Evolutionary conservation across 805 yeast genomes (phyloP), one percentile per base, ranked within the genome.

Genomic region (Pichia cabralensis): DNA sequence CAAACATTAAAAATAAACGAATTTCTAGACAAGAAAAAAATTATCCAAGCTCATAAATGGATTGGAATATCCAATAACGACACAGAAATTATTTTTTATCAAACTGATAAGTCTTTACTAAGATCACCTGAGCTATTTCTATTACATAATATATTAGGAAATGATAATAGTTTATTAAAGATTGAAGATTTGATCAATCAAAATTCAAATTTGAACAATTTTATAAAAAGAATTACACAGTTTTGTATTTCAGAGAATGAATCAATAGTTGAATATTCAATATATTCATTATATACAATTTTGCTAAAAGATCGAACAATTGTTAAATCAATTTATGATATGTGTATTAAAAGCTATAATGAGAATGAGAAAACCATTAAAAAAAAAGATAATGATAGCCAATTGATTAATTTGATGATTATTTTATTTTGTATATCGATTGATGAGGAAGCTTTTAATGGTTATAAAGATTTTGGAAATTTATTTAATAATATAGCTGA

Each of bases 351-450:
- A 13, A n/a, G n/a, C n/a, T n/a, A n/a, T n/a, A n/a, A n/a, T n/a
- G n/a, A n/a, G n/a, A n/a, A n/a, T n/a, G n/a, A n/a, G n/a, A n/a
- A n/a, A n/a, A n/a, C n/a, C n/a, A n/a, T n/a, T n/a, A n/a, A n/a
- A n/a, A n/a, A n/a, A n/a, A n/a, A n/a, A n/a, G n/a, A n/a, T n/a
- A 28, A 28, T 12, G 5, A 23, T 6, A 31, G 28, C 15, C 26
- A 25, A 18, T 24, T 38, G 6, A 30, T 19, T 11, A 19, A 26
- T 27, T 30, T 44, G 7, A 31, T 43, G 14, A 16, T 43, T 6
- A 17, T 39, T 11, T 36, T 38, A 3, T 17, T 43, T 10, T 36
- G 40, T 23, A 30, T 39, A 21, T 31, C 42, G 11, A 18, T 32
- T 19, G 30, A 37, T 32, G 22, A 25, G 11, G 24, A 26, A 8